Evolutionary conservation across 164 flowering plant species (phyloP).

Genomic region (Chimonanthus salicifolius): DNA sequence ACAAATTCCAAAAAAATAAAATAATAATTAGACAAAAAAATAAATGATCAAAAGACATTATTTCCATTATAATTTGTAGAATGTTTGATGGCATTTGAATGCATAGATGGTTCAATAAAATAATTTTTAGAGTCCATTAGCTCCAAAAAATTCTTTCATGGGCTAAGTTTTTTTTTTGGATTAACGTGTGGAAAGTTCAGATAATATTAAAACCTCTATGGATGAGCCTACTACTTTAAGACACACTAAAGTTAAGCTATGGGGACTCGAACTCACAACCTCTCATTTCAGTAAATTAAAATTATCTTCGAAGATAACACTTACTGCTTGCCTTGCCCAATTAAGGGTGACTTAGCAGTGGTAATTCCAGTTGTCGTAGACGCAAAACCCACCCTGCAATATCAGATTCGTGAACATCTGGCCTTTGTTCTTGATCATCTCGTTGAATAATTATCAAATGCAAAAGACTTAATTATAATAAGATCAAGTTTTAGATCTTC

Average conservation of each 20-base stretch:
- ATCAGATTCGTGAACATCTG: not conserved
- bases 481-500: not conserved
- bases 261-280: too few relatives aligned
- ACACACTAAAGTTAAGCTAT: too few relatives aligned
- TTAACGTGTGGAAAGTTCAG: not conserved
- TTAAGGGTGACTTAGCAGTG: conserved; percentile 11
- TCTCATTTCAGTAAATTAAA: too few relatives aligned
- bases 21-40: not conserved
- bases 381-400: conserved; percentile 6
- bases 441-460: not conserved
- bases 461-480: not conserved
- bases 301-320: not conserved
- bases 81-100: not conserved
- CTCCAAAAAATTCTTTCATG: not conserved
- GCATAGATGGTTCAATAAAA: too few relatives aligned
- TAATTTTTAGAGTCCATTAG: not conserved
- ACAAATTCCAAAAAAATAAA: not conserved
- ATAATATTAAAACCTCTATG: not conserved
- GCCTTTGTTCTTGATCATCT: not conserved
- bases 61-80: too few relatives aligned
- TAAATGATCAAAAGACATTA: not conserved
- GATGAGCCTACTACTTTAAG: not conserved
- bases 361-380: conserved; percentile 20
- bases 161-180: not conserved
- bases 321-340: conserved; percentile 21